Base-by-base conservation (phyloP, 371 early-diverging fungal species). In the Mortierella sp. region DNA sequence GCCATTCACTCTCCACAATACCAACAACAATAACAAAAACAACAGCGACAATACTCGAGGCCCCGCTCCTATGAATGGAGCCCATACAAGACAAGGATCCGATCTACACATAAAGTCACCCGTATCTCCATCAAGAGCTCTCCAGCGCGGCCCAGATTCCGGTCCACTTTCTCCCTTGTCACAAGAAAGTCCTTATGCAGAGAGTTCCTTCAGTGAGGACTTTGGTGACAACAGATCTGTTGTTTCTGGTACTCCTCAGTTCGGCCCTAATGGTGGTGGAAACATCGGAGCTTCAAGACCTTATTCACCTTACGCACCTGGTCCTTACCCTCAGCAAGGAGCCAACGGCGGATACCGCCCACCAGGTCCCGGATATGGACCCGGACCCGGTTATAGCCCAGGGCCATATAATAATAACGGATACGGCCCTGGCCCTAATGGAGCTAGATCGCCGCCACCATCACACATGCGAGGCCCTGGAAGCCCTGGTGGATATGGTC, bases 151-250 rank as follows among this genome's bases (percentile, higher is more conserved):
- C 12, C 73, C 55, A 51, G 51, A 47, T 40, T 59, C 62, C 39
- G 59, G 71, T 26, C 66, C 57, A 22, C 11, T 55, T 30, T 66
- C 75, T 28, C 55, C 62, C n/a, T 18, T 37, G 20, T 35, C 14
- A 18, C 60, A 74, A n/a, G 74, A 54, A 5, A 69, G 70, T 35
- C 80, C 80, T 11, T 80, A 80, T 54, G 80, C 72, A 0, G 72
- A 80, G 30, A 68, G 65, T n/a, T 64, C 75, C 14, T 75, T 59
- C 57, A 65, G 75, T 22, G 79, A 74, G 5, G 78, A 72, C 28
- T 61, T 54, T 55, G 22, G 45, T 4, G 68, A 67, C 32, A 62
- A 43, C 18, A 39, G 49, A 3, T 68, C 63, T 8, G 5, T 45
- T 37, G 55, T 63, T 26, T 59, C 71, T 20, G 64, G 32, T 40